phyloP scores from a whole-genome alignment of 2,329 filamentous ascomycete genomes.

The Colletotrichum liaoningense region DNA sequence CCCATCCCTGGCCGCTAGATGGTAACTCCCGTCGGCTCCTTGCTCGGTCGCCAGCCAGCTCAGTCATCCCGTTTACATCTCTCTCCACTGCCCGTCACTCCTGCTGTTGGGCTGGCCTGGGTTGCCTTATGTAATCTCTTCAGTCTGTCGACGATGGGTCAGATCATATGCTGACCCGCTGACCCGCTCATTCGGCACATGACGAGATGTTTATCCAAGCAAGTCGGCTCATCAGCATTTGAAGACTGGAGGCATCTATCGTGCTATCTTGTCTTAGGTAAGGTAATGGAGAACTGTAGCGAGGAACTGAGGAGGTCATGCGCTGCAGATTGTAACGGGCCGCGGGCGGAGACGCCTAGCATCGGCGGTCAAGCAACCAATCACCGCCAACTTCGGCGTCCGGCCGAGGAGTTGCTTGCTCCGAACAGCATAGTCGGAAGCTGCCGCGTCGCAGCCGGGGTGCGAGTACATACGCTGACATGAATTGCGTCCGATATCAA shows the following conservation, averaged over 20 bases:
- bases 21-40: not conserved
- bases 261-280: no score
- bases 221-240: not conserved
- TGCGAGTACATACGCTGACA: not conserved
- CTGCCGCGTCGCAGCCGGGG: not conserved
- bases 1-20: not conserved
- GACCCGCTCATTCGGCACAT: slow-evolving; percentile 5
- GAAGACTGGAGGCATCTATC: not conserved
- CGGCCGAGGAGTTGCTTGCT: slow-evolving; percentile 28
- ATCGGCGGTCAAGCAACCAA: slow-evolving; percentile 3
- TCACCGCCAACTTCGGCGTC: slow-evolving; percentile 1
- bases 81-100: not conserved
- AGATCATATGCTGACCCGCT: slow-evolving; percentile 13
- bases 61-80: not conserved
- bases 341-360: not conserved
- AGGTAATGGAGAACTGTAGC: not conserved
- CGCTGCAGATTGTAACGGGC: not conserved
- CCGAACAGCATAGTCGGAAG: slow-evolving; percentile 1
- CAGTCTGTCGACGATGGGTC: not conserved
- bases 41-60: slow-evolving; percentile 3
- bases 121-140: slow-evolving; percentile 7
- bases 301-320: not conserved
- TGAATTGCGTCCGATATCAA: not conserved
- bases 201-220: slow-evolving; percentile 11
- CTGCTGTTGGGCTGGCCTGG: not conserved